Evolutionary conservation across 2,329 filamentous ascomycete genomes (phyloP).

Genomic region (Bipolaris zeicola): DNA sequence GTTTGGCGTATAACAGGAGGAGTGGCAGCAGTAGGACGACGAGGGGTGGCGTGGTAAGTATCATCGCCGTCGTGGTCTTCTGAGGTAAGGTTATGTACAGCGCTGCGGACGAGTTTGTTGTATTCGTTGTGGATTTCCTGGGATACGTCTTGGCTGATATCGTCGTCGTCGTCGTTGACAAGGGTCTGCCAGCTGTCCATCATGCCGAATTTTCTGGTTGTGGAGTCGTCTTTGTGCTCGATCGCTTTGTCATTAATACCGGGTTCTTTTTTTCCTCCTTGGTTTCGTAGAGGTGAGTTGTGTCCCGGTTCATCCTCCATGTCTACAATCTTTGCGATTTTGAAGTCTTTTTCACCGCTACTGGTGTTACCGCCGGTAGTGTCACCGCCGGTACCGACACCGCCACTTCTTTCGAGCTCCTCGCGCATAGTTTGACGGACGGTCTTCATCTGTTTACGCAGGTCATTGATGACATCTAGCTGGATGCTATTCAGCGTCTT

Average conservation of each 20-base stretch:
- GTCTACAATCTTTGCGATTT: conserved; percentile 2
- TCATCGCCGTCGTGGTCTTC: not conserved
- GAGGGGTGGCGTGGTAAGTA: no score
- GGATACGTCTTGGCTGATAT: conserved; percentile 2
- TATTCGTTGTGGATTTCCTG: conserved; percentile 8
- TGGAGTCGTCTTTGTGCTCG: not conserved
- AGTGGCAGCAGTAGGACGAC: no score
- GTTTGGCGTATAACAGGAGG: not conserved
- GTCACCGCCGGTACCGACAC: not conserved
- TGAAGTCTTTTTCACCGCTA: not conserved
- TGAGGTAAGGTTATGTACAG: conserved; percentile 11
- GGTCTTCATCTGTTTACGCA: conserved; percentile 31
- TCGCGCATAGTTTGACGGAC: conserved; percentile 23
- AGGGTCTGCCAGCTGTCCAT: conserved; percentile 23
- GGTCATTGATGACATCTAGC: conserved; percentile 38
- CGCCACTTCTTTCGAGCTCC: conserved; percentile 1
- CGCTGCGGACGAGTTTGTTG: conserved; percentile 7
- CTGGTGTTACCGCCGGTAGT: not conserved
- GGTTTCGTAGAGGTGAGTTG: not conserved
- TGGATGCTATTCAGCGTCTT: conserved; percentile 42
- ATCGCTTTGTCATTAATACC: not conserved
- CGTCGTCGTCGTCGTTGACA: conserved; percentile 2
- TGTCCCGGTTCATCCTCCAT: not conserved
- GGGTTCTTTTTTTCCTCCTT: not conserved
- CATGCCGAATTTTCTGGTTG: conserved; percentile 13